phyloP scores from a whole-genome alignment of 169 alveolate genomes.

The Plasmodium blacklocki region DNA sequence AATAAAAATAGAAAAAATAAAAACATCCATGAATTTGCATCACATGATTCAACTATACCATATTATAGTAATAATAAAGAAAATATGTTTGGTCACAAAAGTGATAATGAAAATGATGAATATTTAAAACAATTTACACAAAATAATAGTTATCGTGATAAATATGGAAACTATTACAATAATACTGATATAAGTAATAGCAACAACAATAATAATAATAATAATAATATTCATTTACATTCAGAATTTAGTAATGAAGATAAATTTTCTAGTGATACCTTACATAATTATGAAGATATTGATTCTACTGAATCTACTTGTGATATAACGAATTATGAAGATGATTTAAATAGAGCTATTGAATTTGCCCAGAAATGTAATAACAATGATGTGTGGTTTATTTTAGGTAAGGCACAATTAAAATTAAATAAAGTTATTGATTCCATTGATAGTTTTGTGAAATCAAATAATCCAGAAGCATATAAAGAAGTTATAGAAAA shows the following conservation, averaged over 20 bases:
- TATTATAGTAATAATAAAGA: conserved; percentile 15
- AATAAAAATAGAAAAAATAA: conserved; percentile 9
- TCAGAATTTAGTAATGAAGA: neutral
- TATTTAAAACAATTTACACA: conserved; percentile 9
- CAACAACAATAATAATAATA: neutral
- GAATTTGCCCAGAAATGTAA: conserved; percentile 88
- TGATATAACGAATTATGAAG: conserved; percentile 69
- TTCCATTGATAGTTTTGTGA: conserved; percentile 95
- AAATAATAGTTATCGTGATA: conserved; percentile 2
- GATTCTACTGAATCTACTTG: conserved; percentile 59
- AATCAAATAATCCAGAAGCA: conserved; percentile 70
- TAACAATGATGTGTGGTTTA: conserved; percentile 94
- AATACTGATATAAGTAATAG: neutral
- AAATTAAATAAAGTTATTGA: conserved; percentile 90
- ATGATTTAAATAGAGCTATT: conserved; percentile 89
- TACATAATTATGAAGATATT: conserved; percentile 75
- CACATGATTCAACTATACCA: neutral
- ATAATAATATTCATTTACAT: neutral
- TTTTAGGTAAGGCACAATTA: conserved; percentile 96
- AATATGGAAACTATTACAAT: conserved; percentile 1
- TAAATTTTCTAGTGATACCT: conserved; percentile 4
- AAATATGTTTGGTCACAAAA: neutral
- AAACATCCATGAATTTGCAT: conserved; percentile 1
- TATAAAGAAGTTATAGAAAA: conserved; percentile 75
- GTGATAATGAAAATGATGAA: conserved; percentile 16